A percentile compares a stretch with the other conserved stretches of the same genome.
phyloP scores from a whole-genome alignment of 2,329 filamentous ascomycete genomes.

The Verticillium dahliae region DNA sequence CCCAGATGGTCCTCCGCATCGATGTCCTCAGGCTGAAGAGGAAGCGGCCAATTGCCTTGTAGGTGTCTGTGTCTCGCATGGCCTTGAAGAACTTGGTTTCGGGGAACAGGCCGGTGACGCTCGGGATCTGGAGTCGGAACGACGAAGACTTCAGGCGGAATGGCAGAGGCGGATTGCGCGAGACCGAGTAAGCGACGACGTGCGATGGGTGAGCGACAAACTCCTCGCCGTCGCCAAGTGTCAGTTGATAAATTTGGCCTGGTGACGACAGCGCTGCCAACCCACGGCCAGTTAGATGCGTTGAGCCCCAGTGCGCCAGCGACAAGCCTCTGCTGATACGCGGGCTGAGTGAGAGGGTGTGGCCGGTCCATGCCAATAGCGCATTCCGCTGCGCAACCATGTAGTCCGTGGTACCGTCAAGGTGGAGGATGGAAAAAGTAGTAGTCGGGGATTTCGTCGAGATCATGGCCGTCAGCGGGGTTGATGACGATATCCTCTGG shows the following conservation, averaged over 20 bases:
- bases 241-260: conserved; percentile 84
- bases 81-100: conserved; percentile 66
- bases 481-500: conserved; percentile 81
- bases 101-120: conserved; percentile 57
- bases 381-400: conserved; percentile 83
- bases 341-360: conserved; percentile 71
- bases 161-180: conserved; percentile 65
- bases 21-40: conserved; percentile 68
- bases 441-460: conserved; percentile 81
- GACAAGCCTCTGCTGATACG: conserved; percentile 69
- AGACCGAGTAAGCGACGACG: conserved; percentile 82
- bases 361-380: conserved; percentile 93
- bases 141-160: conserved; percentile 76
- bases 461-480: conserved; percentile 81
- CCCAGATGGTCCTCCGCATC: conserved; percentile 80
- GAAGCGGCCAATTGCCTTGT: conserved; percentile 60
- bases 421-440: conserved; percentile 78
- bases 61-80: conserved; percentile 65
- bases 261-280: conserved; percentile 78
- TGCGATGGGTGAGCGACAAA: conserved; percentile 89
- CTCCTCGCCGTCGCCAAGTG: conserved; percentile 74
- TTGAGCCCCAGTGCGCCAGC: conserved; percentile 85
- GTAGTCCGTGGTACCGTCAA: conserved; percentile 95
- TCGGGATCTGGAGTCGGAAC: conserved; percentile 73
- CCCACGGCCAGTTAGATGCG: conserved; percentile 80